Conservation (phyloP, 129 eudicot species). For the Pulicaria dysenterica region DNA sequence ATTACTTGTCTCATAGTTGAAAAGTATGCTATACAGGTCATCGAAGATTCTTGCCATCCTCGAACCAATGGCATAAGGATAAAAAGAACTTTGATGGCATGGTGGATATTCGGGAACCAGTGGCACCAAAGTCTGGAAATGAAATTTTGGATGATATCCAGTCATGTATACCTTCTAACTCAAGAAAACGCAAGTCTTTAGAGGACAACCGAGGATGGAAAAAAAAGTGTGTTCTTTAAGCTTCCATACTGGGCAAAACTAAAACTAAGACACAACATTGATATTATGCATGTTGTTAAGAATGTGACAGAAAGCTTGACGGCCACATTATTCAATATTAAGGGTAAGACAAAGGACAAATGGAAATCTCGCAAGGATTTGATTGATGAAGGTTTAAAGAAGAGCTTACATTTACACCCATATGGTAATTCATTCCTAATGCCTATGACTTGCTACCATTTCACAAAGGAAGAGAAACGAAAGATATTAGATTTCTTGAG, state of each 20-base stretch:
- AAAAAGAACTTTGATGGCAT: neutral
- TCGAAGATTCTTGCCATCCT: neutral
- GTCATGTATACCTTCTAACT: neutral
- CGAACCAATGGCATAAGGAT: neutral
- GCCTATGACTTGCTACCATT: neutral
- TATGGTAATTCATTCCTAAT: neutral
- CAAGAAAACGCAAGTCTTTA: neutral
- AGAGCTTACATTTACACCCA: constrained; percentile 6
- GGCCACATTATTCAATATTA: neutral
- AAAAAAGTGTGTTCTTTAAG: no score
- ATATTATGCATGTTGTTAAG: constrained; percentile 11
- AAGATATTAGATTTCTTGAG: neutral
- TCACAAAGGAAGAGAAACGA: neutral
- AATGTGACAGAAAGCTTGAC: neutral
- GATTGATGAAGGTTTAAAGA: neutral
- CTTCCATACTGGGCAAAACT: neutral
- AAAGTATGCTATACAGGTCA: neutral
- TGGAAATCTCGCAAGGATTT: neutral
- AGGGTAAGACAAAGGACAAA: neutral
- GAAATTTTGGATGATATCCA: neutral
- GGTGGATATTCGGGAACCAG: neutral
- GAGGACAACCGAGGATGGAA: neutral
- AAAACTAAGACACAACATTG: constrained; percentile 1
- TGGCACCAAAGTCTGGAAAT: neutral
- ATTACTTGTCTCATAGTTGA: neutral